phyloP scores from a whole-genome alignment of 805 yeast genomes.

The Hanseniaspora jakobsenii region DNA sequence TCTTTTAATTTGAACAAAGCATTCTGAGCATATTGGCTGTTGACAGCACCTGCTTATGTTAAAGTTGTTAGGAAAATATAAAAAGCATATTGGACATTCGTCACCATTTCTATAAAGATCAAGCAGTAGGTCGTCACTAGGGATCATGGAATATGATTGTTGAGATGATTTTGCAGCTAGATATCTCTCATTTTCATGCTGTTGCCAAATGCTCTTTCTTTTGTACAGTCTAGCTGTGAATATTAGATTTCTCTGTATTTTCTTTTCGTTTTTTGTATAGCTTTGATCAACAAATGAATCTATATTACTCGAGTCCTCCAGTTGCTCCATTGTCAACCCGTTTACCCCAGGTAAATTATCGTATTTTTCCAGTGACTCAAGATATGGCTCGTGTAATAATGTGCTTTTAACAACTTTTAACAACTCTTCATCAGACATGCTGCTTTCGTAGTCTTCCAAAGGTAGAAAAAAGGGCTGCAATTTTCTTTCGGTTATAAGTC shows the following conservation, averaged over 20 bases:
- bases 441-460: slow-evolving; percentile 59
- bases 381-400: slow-evolving; percentile 44
- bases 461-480: slow-evolving; percentile 89
- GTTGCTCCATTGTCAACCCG: background rate
- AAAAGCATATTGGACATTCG: slow-evolving; percentile 92
- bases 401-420: slow-evolving; percentile 38
- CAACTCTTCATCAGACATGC: slow-evolving; percentile 59
- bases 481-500: slow-evolving; percentile 52
- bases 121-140: slow-evolving; percentile 35
- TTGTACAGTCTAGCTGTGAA: slow-evolving; percentile 27
- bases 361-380: slow-evolving; percentile 29
- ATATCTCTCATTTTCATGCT: slow-evolving; percentile 48
- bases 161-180: slow-evolving; percentile 39
- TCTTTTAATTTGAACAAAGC: slow-evolving; percentile 90
- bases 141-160: slow-evolving; percentile 23
- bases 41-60: slow-evolving; percentile 79
- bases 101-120: slow-evolving; percentile 52
- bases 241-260: slow-evolving; percentile 24
- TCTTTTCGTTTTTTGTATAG: slow-evolving; percentile 25
- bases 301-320: slow-evolving; percentile 20
- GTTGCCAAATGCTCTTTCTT: slow-evolving; percentile 40
- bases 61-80: slow-evolving; percentile 65
- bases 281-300: slow-evolving; percentile 25
- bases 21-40: slow-evolving; percentile 90
- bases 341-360: slow-evolving; percentile 28